phyloP scores from a whole-genome alignment of 768 basidiomycete genomes.

The Phlebiopsis flavidoalba region DNA sequence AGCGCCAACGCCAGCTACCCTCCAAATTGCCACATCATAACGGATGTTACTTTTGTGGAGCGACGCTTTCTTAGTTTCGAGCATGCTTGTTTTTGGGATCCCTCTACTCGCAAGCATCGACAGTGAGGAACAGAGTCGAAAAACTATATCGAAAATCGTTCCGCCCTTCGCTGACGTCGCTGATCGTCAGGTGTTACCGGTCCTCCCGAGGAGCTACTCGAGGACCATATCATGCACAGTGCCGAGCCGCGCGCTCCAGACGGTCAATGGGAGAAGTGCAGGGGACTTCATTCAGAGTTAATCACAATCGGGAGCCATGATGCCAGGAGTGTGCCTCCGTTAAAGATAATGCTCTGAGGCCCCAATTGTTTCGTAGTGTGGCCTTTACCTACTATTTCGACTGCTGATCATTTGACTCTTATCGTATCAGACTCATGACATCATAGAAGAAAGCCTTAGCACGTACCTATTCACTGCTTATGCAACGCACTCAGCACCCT shows the following conservation, averaged over 20 bases:
- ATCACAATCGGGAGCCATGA: conserved; percentile 98
- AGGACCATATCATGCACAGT: conserved; percentile 99
- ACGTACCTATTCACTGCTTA: conserved; percentile 99
- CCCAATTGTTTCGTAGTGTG: conserved; percentile 54
- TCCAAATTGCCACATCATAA: conserved; percentile 99
- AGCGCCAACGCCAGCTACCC: conserved; percentile 91
- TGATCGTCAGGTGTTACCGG: conserved; percentile 97
- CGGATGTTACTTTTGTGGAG: conserved; percentile 84
- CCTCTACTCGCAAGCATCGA: conserved; percentile 92
- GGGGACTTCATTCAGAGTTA: conserved; percentile 78
- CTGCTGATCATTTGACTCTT: neutral
- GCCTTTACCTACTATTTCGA: neutral
- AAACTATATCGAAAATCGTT: conserved; percentile 96
- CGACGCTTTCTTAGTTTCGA: conserved; percentile 96
- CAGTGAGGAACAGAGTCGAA: conserved; percentile 89
- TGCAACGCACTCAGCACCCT: conserved; percentile 85
- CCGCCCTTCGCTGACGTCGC: conserved; percentile 90
- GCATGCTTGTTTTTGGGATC: conserved; percentile 97
- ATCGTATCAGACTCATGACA: conserved; percentile 70
- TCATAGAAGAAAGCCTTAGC: conserved; percentile 93
- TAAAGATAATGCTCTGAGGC: conserved; percentile 95
- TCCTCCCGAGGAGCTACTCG: conserved; percentile 90
- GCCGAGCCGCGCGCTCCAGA: conserved; percentile 93
- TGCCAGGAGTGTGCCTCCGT: conserved; percentile 85
- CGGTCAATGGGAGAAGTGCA: conserved; percentile 95